Conservation (phyloP, 1,284 basidiomycete genomes). For the Coniophora puteana region DNA sequence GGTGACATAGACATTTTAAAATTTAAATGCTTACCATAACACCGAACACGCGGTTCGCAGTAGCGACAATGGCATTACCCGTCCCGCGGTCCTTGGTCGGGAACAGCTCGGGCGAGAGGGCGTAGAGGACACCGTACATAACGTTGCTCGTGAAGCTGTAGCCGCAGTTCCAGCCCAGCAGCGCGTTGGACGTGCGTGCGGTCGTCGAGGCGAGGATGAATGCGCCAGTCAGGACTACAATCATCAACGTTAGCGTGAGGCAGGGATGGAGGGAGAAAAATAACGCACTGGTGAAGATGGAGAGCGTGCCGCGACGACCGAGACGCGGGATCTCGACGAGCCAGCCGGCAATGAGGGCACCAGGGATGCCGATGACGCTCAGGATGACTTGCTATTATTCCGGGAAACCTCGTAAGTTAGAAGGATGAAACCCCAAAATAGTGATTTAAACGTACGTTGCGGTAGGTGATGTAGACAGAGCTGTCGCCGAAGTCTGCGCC, state of each 20-base stretch:
- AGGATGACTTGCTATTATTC: conserved; percentile 55
- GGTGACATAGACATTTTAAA: background rate
- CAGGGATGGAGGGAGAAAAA: background rate
- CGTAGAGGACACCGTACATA: conserved; percentile 78
- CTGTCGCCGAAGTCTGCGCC: conserved; percentile 63
- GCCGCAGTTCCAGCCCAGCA: conserved; percentile 69
- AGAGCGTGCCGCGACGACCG: conserved; percentile 61
- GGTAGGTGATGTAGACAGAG: conserved; percentile 61
- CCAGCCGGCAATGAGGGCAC: conserved; percentile 58
- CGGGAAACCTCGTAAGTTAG: background rate
- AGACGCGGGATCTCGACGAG: conserved; percentile 56
- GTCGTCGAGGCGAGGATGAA: conserved; percentile 74
- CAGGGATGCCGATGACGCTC: conserved; percentile 65
- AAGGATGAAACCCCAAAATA: conserved; percentile 2
- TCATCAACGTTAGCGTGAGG: background rate
- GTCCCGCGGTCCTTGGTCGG: conserved; percentile 70
- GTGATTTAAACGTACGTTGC: conserved; percentile 47
- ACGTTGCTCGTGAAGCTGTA: conserved; percentile 65
- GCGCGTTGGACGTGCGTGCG: conserved; percentile 57
- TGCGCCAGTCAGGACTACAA: conserved; percentile 59
- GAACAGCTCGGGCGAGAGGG: conserved; percentile 68
- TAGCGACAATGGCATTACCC: conserved; percentile 55
- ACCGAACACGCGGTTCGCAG: conserved; percentile 56
- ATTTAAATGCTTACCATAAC: conserved; percentile 50
- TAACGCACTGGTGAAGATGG: conserved; percentile 48